Percentiles rank a stretch among this genome's conserved stretches.
Conservation (phyloP, 2,329 filamentous ascomycete genomes). For the Venturia aucupariae region DNA sequence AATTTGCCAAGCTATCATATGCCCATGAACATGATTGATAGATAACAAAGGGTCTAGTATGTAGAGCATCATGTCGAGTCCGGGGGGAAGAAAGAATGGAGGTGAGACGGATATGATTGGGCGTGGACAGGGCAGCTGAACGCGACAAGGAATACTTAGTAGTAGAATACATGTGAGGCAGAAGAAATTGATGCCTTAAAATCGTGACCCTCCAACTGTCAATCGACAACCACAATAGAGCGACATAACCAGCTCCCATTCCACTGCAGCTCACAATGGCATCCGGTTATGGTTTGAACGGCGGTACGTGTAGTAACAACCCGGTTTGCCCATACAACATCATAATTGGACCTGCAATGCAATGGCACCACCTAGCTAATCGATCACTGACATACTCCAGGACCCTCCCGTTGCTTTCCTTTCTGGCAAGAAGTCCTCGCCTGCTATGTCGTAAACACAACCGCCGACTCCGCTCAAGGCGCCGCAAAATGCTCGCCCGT, state of each 20-base stretch:
- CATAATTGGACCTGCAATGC: background rate
- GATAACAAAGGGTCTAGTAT: background rate
- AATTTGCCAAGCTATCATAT: background rate
- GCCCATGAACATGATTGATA: background rate
- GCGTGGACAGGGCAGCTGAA: background rate
- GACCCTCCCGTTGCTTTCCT: constrained; percentile 80
- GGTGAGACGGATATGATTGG: background rate
- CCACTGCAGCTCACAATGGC: constrained; percentile 48
- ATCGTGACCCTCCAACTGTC: background rate
- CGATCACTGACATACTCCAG: constrained; percentile 28
- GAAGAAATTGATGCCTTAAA: background rate
- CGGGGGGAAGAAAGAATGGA: background rate
- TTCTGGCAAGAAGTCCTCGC: constrained; percentile 99
- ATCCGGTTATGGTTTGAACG: constrained; percentile 73
- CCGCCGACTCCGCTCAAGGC: constrained; percentile 62
- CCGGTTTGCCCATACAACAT: background rate
- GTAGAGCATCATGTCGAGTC: background rate
- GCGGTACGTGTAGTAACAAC: constrained; percentile 48
- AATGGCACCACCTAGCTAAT: background rate
- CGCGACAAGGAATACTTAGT: too few species aligned
- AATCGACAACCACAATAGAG: background rate
- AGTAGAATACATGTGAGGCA: background rate
- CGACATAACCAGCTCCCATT: background rate
- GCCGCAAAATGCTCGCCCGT: constrained; percentile 69
- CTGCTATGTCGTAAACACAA: constrained; percentile 94